phyloP scores from a whole-genome alignment of 1,139 yeast genomes.

The Scheffersomyces titani region DNA sequence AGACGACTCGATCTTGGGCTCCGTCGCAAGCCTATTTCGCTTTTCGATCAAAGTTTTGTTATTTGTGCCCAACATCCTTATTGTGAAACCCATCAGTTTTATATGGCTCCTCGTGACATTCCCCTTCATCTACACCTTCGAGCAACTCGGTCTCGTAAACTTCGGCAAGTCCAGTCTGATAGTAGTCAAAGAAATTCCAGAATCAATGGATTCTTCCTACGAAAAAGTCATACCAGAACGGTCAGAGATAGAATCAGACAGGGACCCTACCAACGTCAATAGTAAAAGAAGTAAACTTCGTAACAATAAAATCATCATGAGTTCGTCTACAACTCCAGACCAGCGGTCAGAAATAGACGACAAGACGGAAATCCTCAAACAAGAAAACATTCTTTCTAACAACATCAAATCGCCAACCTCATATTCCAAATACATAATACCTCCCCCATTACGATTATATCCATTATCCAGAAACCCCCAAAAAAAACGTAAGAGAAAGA shows the following conservation, averaged over 20 bases:
- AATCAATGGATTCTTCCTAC: constrained; percentile 2
- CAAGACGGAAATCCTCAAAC: constrained; percentile 45
- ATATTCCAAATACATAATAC: constrained; percentile 48
- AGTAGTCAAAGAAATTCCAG: not conserved
- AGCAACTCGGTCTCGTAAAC: constrained; percentile 14
- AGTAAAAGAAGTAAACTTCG: not conserved
- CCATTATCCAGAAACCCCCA: constrained; percentile 47
- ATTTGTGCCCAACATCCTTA: constrained; percentile 42
- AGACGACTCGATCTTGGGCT: not conserved
- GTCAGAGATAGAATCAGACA: not conserved
- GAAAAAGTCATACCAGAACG: constrained; percentile 4
- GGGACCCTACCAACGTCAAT: not conserved
- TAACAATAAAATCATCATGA: constrained; percentile 1
- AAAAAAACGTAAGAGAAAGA: constrained; percentile 49
- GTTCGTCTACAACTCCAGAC: not conserved
- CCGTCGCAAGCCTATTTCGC: not conserved
- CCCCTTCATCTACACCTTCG: constrained; percentile 46
- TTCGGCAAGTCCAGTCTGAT: not conserved
- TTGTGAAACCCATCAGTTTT: constrained; percentile 46
- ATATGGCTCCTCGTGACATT: constrained; percentile 47
- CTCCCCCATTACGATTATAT: constrained; percentile 48
- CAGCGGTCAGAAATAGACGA: constrained; percentile 24
- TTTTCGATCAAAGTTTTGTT: constrained; percentile 20
- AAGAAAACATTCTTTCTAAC: constrained; percentile 42
- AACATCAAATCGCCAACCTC: constrained; percentile 59